These are phyloP conservation scores for Helotiales sp. DNA, from an alignment of 2,329 filamentous ascomycete genomes.

Conservation along the genomic window DNA sequence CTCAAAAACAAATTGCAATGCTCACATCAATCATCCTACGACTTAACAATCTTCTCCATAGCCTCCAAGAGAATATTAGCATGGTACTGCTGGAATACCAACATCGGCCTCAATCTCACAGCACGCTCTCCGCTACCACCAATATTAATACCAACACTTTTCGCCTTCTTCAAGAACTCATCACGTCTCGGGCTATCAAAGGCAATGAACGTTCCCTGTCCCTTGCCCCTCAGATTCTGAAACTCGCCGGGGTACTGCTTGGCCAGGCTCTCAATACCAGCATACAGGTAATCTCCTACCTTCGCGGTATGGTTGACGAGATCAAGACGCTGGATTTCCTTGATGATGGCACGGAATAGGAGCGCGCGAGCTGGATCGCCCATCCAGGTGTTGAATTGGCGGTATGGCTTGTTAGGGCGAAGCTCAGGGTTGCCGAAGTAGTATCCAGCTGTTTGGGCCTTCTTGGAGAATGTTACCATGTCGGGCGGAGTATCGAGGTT, in stretches of 20 bases:
- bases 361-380: slow-evolving; percentile 79
- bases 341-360: slow-evolving; percentile 77
- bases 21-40: slow-evolving; percentile 26
- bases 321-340: slow-evolving; percentile 72
- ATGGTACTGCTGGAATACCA: slow-evolving; percentile 87
- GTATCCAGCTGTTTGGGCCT: slow-evolving; percentile 84
- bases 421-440: slow-evolving; percentile 78
- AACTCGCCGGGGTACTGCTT: slow-evolving; percentile 71
- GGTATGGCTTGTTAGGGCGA: slow-evolving; percentile 79
- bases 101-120: slow-evolving; percentile 77
- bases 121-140: slow-evolving; percentile 74
- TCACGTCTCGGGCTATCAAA: slow-evolving; percentile 76
- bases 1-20: neutral
- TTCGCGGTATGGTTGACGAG: slow-evolving; percentile 67
- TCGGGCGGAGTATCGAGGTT: slow-evolving; percentile 72
- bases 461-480: slow-evolving; percentile 90
- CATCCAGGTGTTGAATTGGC: slow-evolving; percentile 90
- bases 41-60: slow-evolving; percentile 62
- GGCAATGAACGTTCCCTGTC: slow-evolving; percentile 78
- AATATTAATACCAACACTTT: slow-evolving; percentile 75
- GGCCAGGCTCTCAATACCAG: slow-evolving; percentile 65
- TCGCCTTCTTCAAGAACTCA: slow-evolving; percentile 71
- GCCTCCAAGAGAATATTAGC: slow-evolving; percentile 82
- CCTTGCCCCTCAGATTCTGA: slow-evolving; percentile 76
- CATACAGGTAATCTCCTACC: slow-evolving; percentile 70